phyloP scores from a whole-genome alignment of 139 green algal genomes.

The Chlamydomonas sp. region DNA sequence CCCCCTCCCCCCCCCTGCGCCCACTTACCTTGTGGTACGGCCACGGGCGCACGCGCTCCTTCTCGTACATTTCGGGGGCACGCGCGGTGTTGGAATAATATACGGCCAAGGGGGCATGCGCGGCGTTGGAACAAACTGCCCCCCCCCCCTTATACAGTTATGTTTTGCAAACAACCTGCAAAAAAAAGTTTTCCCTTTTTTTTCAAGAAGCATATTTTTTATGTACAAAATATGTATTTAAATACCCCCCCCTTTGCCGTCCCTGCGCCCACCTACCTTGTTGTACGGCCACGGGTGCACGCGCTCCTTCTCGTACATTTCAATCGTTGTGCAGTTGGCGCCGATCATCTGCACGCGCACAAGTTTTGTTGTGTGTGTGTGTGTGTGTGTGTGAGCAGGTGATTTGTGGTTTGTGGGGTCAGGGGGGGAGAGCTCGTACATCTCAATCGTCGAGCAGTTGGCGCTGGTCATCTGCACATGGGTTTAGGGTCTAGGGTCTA shows the following conservation, averaged over 20 bases:
- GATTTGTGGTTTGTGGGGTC: no score
- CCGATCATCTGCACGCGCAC: conserved; percentile 38
- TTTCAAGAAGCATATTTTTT: background rate
- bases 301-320: conserved; percentile 81
- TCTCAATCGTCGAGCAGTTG: conserved; percentile 82
- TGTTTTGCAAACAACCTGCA: no score
- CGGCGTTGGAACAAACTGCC: no score
- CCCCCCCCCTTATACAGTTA: no score
- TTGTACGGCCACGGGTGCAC: conserved; percentile 72
- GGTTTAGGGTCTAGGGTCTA: no score
- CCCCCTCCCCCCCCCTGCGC: background rate
- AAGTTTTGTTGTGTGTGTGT: no score
- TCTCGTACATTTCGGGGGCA: conserved; percentile 92
- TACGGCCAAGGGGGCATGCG: no score
- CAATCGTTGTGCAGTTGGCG: conserved; percentile 75
- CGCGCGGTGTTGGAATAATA: no score
- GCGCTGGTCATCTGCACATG: conserved; percentile 31
- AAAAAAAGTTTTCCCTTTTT: background rate
- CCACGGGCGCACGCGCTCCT: conserved; percentile 62
- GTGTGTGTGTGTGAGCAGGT: no score
- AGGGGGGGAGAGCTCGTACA: no score
- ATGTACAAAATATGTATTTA: background rate
- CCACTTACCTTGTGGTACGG: conserved; percentile 62
- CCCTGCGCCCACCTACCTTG: conserved; percentile 14
- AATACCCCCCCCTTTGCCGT: background rate